phyloP scores from a whole-genome alignment of 345 rosid species.

The Aethionema arabicum region DNA sequence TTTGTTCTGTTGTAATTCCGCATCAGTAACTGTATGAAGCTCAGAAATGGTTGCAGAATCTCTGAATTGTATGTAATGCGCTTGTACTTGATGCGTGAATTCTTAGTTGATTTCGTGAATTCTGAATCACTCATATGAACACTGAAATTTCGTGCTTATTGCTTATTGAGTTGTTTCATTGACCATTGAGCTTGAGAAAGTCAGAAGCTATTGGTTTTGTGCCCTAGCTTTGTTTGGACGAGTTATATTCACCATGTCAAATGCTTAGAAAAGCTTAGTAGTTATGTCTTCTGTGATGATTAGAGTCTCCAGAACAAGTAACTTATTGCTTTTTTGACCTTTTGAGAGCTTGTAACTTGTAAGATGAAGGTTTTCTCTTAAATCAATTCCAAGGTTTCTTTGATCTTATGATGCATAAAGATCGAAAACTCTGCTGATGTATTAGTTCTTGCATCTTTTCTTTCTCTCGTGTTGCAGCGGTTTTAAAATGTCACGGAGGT shows the following conservation, averaged over 20 bases:
- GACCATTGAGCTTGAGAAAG: neutral
- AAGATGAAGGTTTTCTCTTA: neutral
- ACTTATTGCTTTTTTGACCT: neutral
- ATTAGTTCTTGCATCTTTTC: neutral
- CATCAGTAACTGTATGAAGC: too few relatives aligned
- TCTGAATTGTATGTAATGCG: neutral
- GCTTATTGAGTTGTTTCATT: neutral
- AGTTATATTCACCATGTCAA: neutral
- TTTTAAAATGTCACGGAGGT: slow-evolving; percentile 79
- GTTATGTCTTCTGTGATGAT: neutral
- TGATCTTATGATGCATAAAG: neutral
- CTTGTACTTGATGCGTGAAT: neutral
- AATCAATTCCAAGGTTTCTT: neutral
- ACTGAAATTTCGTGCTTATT: neutral
- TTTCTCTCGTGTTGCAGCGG: neutral
- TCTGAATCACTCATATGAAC: neutral
- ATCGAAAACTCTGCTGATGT: neutral
- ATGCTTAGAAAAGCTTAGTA: neutral
- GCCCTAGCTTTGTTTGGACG: neutral
- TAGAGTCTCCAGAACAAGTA: neutral
- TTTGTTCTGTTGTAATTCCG: neutral
- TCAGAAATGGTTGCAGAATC: too few relatives aligned
- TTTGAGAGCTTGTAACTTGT: neutral
- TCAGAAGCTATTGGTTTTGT: neutral
- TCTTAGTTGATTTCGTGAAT: neutral